Conservation (phyloP, 2,329 filamentous ascomycete genomes). For the Epichloe typhina region DNA sequence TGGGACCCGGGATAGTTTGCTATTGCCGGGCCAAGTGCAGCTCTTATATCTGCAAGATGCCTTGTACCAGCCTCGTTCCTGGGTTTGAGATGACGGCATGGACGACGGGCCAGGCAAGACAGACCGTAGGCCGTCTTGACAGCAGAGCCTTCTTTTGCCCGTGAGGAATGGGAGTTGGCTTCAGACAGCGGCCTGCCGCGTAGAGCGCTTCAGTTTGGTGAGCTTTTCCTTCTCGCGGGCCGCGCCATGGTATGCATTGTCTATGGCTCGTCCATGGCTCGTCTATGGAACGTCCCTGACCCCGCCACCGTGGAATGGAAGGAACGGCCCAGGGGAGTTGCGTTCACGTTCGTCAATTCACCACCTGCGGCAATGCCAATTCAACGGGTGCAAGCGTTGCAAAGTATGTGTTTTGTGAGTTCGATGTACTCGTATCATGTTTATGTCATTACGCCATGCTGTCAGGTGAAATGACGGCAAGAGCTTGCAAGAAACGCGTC, state of each 20-base stretch:
- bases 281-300: neutral
- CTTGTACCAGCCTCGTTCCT: neutral
- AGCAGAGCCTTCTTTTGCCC: neutral
- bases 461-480: neutral
- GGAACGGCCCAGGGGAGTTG: neutral
- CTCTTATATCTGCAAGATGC: neutral
- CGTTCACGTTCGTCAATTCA: neutral
- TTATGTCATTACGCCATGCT: neutral
- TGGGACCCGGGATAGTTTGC: neutral
- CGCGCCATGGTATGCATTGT: constrained; percentile 4
- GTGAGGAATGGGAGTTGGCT: neutral
- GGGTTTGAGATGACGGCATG: neutral
- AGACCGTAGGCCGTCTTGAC: neutral
- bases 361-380: neutral
- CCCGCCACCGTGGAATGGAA: constrained; percentile 3
- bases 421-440: neutral
- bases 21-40: neutral
- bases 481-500: neutral
- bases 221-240: neutral
- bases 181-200: neutral
- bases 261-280: too few species aligned
- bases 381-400: neutral
- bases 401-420: too few species aligned
- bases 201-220: neutral
- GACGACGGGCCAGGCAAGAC: neutral